Conservation (phyloP, 2,329 filamentous ascomycete species). For the Cladorrhinum sp. region DNA sequence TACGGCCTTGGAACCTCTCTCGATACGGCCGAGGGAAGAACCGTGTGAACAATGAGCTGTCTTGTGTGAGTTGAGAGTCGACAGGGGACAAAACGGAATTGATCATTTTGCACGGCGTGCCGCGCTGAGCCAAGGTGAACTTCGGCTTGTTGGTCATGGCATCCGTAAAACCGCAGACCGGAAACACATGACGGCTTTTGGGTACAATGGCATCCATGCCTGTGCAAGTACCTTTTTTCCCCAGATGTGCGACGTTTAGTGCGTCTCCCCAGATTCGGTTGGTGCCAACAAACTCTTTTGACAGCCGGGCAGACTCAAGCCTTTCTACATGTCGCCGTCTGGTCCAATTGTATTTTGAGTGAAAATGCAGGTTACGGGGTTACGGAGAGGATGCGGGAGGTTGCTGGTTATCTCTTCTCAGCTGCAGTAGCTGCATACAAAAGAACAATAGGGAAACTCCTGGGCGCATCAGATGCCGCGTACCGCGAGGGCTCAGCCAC, state of each 20-base stretch:
- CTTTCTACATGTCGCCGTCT: neutral
- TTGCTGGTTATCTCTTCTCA: too few relatives aligned
- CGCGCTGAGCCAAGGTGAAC: constrained; percentile 1
- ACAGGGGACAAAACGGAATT: neutral
- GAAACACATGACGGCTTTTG: neutral
- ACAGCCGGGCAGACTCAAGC: neutral
- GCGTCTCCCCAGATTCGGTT: constrained; percentile 15
- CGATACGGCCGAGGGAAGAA: constrained; percentile 10
- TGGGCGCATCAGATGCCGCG: neutral
- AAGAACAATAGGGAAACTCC: constrained; percentile 5
- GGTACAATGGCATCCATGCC: neutral
- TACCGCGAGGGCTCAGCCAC: constrained; percentile 23
- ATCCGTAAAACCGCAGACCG: neutral
- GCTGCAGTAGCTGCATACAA: neutral
- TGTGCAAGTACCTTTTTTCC: constrained; percentile 1
- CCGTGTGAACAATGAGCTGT: neutral
- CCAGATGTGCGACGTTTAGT: constrained; percentile 19
- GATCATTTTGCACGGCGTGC: neutral
- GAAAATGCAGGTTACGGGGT: too few relatives aligned
- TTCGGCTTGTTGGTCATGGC: constrained; percentile 1
- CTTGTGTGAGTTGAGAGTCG: neutral
- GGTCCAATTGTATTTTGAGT: neutral
- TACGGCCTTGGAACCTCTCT: too few relatives aligned
- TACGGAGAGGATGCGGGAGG: too few relatives aligned
- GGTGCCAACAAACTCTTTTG: neutral